Evolutionary conservation across 2,329 filamentous ascomycete species (phyloP), one percentile per base, ranked within the genome.

Genomic region (Samsoniella hepiali): DNA sequence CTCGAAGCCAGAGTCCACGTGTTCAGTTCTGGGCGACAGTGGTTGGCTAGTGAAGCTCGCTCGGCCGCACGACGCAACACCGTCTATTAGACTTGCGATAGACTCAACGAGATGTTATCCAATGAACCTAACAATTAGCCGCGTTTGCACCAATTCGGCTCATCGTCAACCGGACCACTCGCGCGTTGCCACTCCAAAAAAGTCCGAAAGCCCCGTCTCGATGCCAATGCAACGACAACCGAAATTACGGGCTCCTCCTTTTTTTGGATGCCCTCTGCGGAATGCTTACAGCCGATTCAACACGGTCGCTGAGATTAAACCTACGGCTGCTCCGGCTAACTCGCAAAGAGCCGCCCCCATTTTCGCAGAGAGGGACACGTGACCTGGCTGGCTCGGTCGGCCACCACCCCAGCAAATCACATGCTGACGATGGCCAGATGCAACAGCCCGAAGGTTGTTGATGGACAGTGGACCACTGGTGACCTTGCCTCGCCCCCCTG

Each of bases 321-420:
- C 32, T 4, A 44, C 57, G 57, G 57, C 44, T 49, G 32, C 57
- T 50, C 57, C 57, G 57, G 45, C 57, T 38, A 36, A 49, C 56
- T 58, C 44, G 54, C 44, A 1, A 9, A 67, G 62, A 40, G 44
- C 10, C 27, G 15, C 8, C n/a, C 22, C 51, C 13, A 42, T 40
- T 55, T 57, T 53, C 42, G 38, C 34, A 7, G 29, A 7, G 29
- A 10, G 38, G 47, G 57, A 22, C 53, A 59, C 57, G 57, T 59
- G 57, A 59, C 29, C 32, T 11, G 22, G 7, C 22, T 22, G 22
- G 22, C 22, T 22, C 22, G 22, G 22, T 22, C 22, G 22, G 22
- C 22, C 22, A 22, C 10, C n/a, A 27, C 27, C 55, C 66, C 69
- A 69, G 69, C 69, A 67, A 70, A 74, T 75, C 73, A 75, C 73